These are phyloP conservation scores for Nigrospora osmanthi DNA, from an alignment of 2,329 filamentous ascomycete genomes.

Conservation along the genomic window DNA sequence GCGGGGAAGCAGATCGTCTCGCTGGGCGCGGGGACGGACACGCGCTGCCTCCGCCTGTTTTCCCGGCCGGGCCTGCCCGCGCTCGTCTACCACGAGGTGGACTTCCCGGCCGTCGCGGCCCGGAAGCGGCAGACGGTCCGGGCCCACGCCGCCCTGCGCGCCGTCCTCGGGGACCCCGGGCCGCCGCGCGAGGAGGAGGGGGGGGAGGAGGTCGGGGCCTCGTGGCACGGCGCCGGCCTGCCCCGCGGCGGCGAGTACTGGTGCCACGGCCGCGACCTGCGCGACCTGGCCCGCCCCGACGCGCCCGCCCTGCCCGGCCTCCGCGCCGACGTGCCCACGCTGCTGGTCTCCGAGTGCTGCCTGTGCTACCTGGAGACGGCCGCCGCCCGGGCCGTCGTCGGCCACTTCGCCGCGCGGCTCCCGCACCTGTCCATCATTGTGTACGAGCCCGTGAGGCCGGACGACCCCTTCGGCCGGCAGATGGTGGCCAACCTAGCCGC, in stretches of 20 bases:
- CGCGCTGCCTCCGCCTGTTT: conserved; percentile 72
- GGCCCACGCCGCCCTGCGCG: conserved; percentile 32
- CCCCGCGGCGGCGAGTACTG: conserved; percentile 35
- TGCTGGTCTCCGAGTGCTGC: conserved; percentile 92
- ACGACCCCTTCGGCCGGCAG: conserved; percentile 80
- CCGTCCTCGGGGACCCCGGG: conserved; percentile 23
- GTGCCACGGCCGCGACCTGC: conserved; percentile 64
- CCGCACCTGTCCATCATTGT: conserved; percentile 53
- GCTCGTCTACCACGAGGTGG: conserved; percentile 83
- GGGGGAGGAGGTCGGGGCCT: too few relatives aligned
- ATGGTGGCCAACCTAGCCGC: conserved; percentile 88
- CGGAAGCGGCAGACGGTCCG: conserved; percentile 53
- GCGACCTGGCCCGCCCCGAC: conserved; percentile 37
- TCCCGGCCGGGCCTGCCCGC: conserved; percentile 26
- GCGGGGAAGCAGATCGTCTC: conserved; percentile 68
- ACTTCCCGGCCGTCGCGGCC: conserved; percentile 69
- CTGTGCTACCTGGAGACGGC: conserved; percentile 73
- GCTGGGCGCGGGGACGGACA: conserved; percentile 89
- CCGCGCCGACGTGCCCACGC: conserved; percentile 59
- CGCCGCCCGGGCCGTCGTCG: conserved; percentile 56
- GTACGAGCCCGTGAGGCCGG: conserved; percentile 82
- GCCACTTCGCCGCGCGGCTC: conserved; percentile 52
- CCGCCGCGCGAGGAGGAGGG: background rate
- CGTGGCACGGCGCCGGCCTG: conserved; percentile 33
- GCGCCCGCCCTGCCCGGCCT: conserved; percentile 30